Conservation (phyloP, 2,329 filamentous ascomycete genomes). For the Emericellopsis cladophorae region DNA sequence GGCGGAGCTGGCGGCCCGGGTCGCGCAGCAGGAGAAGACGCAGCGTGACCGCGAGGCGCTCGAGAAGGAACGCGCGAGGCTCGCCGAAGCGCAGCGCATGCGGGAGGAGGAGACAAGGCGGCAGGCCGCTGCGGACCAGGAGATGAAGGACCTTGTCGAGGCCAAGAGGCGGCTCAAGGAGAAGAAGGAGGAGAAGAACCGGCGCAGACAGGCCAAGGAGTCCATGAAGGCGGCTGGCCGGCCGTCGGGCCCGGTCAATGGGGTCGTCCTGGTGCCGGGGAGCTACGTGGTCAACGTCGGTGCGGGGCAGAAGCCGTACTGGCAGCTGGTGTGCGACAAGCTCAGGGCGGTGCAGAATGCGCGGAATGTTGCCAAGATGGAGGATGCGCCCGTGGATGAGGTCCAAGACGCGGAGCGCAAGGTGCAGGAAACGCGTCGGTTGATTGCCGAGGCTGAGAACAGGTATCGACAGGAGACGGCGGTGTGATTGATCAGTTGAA, state of each 20-base stretch:
- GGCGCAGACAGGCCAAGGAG: constrained; percentile 22
- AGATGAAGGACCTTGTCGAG: constrained; percentile 24
- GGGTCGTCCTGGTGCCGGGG: constrained; percentile 20
- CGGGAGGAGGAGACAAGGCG: constrained; percentile 22
- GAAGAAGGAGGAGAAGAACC: constrained; percentile 26
- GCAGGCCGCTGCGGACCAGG: constrained; percentile 22
- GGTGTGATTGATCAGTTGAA: neutral
- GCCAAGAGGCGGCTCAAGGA: constrained; percentile 22
- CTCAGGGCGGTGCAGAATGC: constrained; percentile 23
- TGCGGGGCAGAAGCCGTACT: constrained; percentile 19
- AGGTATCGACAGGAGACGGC: constrained; percentile 17
- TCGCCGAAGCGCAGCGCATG: constrained; percentile 23
- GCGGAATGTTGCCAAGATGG: constrained; percentile 14
- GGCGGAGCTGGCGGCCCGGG: constrained; percentile 55
- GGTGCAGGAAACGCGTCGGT: constrained; percentile 15
- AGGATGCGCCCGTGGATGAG: constrained; percentile 11
- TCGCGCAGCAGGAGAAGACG: constrained; percentile 37
- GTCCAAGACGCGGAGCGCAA: constrained; percentile 14
- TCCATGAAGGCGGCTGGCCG: constrained; percentile 13
- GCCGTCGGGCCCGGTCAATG: constrained; percentile 16
- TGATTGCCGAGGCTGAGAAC: constrained; percentile 23
- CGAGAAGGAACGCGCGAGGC: constrained; percentile 21
- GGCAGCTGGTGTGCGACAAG: constrained; percentile 27
- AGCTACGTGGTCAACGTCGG: constrained; percentile 17
- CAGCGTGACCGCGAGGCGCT: constrained; percentile 18